These are phyloP conservation scores for Volutella citrinella DNA, from an alignment of 2,329 filamentous ascomycete genomes.

Conservation along the genomic window DNA sequence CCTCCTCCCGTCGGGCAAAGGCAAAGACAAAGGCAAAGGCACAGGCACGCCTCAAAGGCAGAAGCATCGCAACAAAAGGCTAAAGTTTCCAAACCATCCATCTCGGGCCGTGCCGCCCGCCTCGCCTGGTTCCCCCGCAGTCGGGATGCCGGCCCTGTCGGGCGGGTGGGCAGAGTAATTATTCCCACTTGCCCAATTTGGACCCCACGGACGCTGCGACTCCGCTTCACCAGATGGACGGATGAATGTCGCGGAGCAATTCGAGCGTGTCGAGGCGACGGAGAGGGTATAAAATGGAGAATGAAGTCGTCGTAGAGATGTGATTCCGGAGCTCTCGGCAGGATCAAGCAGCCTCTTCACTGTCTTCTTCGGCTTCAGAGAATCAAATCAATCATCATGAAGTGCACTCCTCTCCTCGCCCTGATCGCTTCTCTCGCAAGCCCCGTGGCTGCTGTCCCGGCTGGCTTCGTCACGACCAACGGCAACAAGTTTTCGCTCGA, in stretches of 20 bases:
- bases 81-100: too few species aligned
- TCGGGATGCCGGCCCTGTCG: not conserved
- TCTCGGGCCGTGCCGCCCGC: too few species aligned
- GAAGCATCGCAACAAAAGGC: too few species aligned
- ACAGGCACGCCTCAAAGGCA: too few species aligned
- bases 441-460: slow-evolving; percentile 13
- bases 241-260: not conserved
- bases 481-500: slow-evolving; percentile 51
- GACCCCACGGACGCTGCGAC: slow-evolving; percentile 10
- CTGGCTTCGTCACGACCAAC: slow-evolving; percentile 47
- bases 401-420: slow-evolving; percentile 8
- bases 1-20: too few species aligned
- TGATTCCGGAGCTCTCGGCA: not conserved
- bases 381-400: slow-evolving; percentile 6
- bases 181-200: slow-evolving; percentile 7
- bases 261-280: slow-evolving; percentile 3
- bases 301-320: not conserved
- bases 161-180: not conserved
- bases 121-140: too few species aligned
- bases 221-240: slow-evolving; percentile 17
- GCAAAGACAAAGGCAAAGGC: too few species aligned
- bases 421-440: slow-evolving; percentile 5
- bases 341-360: not conserved
- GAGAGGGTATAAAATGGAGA: slow-evolving; percentile 8
- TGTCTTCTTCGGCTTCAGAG: not conserved